Conservation (phyloP, 805 yeast species). For the Saccharomycopsis fibuligera region DNA sequence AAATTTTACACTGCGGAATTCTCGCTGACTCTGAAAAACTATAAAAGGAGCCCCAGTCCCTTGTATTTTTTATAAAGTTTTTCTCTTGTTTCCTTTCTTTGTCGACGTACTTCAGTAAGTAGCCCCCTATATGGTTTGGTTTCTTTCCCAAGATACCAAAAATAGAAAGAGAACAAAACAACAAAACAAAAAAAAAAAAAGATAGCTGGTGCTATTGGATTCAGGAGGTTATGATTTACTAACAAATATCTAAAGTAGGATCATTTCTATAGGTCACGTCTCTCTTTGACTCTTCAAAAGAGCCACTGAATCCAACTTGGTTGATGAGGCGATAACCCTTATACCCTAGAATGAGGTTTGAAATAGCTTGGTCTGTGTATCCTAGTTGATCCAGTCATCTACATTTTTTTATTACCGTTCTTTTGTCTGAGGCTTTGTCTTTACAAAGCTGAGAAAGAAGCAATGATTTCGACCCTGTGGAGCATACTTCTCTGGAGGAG, state of each 20-base stretch:
- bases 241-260: constrained; percentile 63
- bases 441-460: constrained; percentile 55
- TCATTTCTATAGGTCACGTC: constrained; percentile 99
- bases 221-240: constrained; percentile 26
- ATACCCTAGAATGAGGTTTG: constrained; percentile 82
- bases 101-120: constrained; percentile 96
- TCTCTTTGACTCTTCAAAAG: constrained; percentile 97
- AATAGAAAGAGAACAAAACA: no score
- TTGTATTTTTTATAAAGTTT: background rate
- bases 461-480: constrained; percentile 99
- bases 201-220: background rate
- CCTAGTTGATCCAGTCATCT: constrained; percentile 91
- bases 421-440: constrained; percentile 30
- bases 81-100: constrained; percentile 34
- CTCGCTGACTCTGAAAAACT: no score
- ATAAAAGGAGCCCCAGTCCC: background rate
- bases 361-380: constrained; percentile 73
- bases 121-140: constrained; percentile 26
- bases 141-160: no score
- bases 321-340: constrained; percentile 91
- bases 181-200: background rate
- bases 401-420: constrained; percentile 42
- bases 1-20: no score
- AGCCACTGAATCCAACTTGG: constrained; percentile 99
- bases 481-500: constrained; percentile 32